Evolutionary conservation across 192 early-diverging fungal genomes (phyloP), one percentile per base, ranked within the genome.

Genomic region (Cetraspora pellucida): DNA sequence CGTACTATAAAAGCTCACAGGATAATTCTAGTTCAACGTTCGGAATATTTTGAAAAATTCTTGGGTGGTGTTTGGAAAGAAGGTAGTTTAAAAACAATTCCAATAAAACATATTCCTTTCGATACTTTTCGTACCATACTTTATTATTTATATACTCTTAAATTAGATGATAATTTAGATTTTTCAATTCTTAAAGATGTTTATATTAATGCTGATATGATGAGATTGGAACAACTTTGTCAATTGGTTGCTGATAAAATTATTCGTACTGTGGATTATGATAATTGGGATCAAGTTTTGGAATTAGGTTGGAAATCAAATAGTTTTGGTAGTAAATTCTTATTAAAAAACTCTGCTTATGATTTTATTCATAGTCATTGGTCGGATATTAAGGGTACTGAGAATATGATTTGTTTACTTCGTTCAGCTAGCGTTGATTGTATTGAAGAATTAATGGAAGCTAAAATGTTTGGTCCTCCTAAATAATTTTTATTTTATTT

Each of bases 241-340:
- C 8, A 55, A 14, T 21, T 55, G 28, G 74, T 43, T n/a, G 63
- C 50, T 65, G 74, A 66, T 23, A 17, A n/a, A 44, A 31, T 76
- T 3, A 21, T 76, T 25, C 9, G 28, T 52, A n/a, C 47, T 7
- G n/a, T 65, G 2, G 50, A 25, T 37, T 19, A 17, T 52, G 74
- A 66, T 54, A 76, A 76, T 66, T 76, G 74, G 61, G 61, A 76
- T 76, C 44, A 54, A 25, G 9, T 76, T 8, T 76, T 76, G 13
- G 16, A 43, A 7, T 31, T 76, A 8, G 74, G 45, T 52, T 76
- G 59, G 74, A 63, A 60, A 25, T 45, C 31, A 3, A 45, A 75
- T 47, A 58, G 28, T 75, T 65, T 31, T 16, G 19, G 28, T 43
- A 31, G 27, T 31, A 65, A 65, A 31, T 25, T 58, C 28, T 19